Evolutionary conservation across 2,329 filamentous ascomycete genomes (phyloP).

Genomic region (Verticillium klebahnii): DNA sequence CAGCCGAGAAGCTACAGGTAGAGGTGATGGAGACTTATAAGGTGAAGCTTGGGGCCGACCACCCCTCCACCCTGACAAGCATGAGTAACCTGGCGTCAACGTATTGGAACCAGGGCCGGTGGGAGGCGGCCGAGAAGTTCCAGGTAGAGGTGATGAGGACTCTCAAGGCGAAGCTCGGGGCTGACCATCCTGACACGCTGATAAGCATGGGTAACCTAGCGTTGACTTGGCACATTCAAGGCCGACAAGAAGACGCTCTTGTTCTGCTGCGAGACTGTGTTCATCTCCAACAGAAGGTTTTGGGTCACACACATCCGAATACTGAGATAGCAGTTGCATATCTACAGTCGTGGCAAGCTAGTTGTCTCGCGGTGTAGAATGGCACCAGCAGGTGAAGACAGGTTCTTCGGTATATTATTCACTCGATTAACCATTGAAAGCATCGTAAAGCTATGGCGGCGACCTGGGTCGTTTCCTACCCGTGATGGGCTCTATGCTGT

Average conservation of each 20-base stretch:
- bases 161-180: no score
- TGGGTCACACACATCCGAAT: neutral
- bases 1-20: slow-evolving; percentile 9
- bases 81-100: slow-evolving; percentile 1
- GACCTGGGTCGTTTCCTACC: no score
- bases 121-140: no score
- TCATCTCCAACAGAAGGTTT: neutral
- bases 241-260: slow-evolving; percentile 1
- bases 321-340: neutral
- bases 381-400: no score
- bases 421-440: no score
- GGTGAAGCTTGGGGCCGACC: slow-evolving; percentile 8
- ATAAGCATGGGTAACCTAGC: slow-evolving; percentile 8
- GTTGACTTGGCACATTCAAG: neutral
- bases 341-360: neutral
- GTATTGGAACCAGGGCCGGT: no score
- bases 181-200: slow-evolving; percentile 8
- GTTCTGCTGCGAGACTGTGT: neutral
- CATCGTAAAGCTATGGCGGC: no score
- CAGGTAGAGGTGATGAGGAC: no score
- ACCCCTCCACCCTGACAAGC: slow-evolving; percentile 4
- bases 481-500: no score
- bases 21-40: slow-evolving; percentile 6
- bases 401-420: no score
- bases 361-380: neutral